Evolutionary conservation across 2,329 filamentous ascomycete species (phyloP), one percentile per base, ranked within the genome.

Genomic region (Beauveria pseudobassiana): DNA sequence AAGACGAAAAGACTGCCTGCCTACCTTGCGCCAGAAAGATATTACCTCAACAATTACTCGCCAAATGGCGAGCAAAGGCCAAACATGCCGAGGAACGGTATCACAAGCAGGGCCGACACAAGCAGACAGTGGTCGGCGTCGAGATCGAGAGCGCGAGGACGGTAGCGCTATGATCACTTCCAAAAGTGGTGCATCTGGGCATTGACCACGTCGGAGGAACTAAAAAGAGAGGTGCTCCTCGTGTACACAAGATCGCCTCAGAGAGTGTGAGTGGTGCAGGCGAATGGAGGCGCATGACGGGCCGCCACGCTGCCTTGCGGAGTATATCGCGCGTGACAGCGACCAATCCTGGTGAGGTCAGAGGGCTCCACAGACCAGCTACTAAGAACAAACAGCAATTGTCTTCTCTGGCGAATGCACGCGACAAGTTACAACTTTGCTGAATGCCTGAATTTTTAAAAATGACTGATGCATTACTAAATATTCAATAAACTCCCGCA

Each of bases 1-100:
- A 46, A 63, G 40, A 30, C 40, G 28, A 20, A 48, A 43, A 53
- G 20, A 9, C n/a, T 55, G 69, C 74, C 65, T 73, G 68, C 74
- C 65, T 73, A 88, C 87, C 71, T 78, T 77, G 71, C 80, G 79
- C 86, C 86, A 89, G 71, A 87, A 89, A 49, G 77, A 73, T 63
- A 80, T 73, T 54, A 89, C 84, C 64, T 89, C 85, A 40, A 84
- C 71, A 42, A 88, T 70, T 75, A 89, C 79, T 64, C 78, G 78
- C 75, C 81, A 82, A 62, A 87, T 71, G 49, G 81, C 78, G 63
- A 77, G 67, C 52, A 78, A 70, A 63, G 80, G 69, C 74, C 75
- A 78, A 76, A 66, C 68, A 75, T 73, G 69, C 72, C 69, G 71
- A 73, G 70, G 70, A 66, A 66, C 58, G 46, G 64, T 64, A 68